Evolutionary conservation across 768 basidiomycete genomes (phyloP), one percentile per base, ranked within the genome.

Genomic region (Peribolospora baueri): DNA sequence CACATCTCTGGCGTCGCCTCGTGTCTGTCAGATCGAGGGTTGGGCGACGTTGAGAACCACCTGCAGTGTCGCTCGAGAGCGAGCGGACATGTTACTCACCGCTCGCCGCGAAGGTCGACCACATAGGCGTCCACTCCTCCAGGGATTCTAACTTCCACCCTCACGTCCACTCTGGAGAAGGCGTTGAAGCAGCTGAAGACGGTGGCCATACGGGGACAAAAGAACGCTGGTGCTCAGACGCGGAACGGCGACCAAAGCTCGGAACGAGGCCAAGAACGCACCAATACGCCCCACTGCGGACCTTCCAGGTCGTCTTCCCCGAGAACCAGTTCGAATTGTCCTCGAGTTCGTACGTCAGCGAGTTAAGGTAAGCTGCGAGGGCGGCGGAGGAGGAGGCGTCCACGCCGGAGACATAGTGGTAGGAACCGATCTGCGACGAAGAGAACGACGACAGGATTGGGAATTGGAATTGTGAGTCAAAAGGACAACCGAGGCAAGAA

Each of bases 311-410:
- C 3, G 80, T 70, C 49, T 61, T 61, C 7, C 58, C 52, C 10
- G 5, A 78, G 65, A 93, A 93, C 93, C 93, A 98, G 3, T 84
- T 80, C 38, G 79, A 76, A 54, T 74, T 78, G 60, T 90, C 88
- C 64, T 95, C 93, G 58, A 97, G 80, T 13, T 81, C 60, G 65
- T 95, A 97, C 5, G 86, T 91, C n/a, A 97, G 74, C 36, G 88
- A 93, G 70, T 98, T 97, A 68, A 97, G 83, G 69, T 98, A 98
- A 8, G 93, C 91, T 4, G 93, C 93, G 39, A 98, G 75, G 0
- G 88, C 91, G 3, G 93, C 93, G 14, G 90, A 95, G 5, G 91
- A 93, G 13, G 88, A 95, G 1, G 91, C 87, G 67, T 98, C 93
- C 53, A 98, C 85, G n/a, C 93, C 91, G 0, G 93, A 98, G 56